Percentiles rank a stretch among this genome's conserved stretches.
Conservation (phyloP, 352 stramenopile species). For the Phytophthora cactorum region DNA sequence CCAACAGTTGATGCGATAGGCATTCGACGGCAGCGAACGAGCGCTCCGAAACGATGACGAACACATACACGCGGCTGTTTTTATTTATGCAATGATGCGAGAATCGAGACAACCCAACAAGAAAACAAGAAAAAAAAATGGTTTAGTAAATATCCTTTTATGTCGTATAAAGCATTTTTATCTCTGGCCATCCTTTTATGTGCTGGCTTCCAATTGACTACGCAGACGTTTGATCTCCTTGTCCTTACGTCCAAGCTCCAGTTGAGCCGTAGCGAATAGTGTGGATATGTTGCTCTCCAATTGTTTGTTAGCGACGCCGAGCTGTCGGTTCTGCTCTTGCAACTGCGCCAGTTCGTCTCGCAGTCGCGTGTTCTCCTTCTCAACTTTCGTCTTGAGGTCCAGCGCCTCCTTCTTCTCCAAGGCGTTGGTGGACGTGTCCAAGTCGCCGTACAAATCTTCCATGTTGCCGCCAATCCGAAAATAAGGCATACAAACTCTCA, state of each 20-base stretch:
- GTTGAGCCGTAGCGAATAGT: slow-evolving; percentile 76
- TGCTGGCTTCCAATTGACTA: slow-evolving; percentile 40
- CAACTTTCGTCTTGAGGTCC: slow-evolving; percentile 56
- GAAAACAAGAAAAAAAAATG: slow-evolving; percentile 26
- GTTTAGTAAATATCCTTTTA: slow-evolving; percentile 26
- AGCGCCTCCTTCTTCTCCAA: slow-evolving; percentile 70
- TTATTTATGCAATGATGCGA: slow-evolving; percentile 44
- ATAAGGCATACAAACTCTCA: slow-evolving; percentile 24
- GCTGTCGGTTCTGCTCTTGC: slow-evolving; percentile 63
- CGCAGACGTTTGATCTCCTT: slow-evolving; percentile 77
- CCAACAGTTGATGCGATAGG: slow-evolving; percentile 46
- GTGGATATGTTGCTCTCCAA: slow-evolving; percentile 79
- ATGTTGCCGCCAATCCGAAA: slow-evolving; percentile 16
- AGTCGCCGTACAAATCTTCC: slow-evolving; percentile 81
- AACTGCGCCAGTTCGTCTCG: slow-evolving; percentile 62
- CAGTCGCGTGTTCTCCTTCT: slow-evolving; percentile 62
- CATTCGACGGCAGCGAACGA: slow-evolving; percentile 48
- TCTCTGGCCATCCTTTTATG: not conserved
- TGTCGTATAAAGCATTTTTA: too few relatives aligned
- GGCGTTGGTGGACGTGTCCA: slow-evolving; percentile 79
- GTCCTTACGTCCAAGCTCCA: slow-evolving; percentile 81
- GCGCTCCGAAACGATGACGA: slow-evolving; percentile 42
- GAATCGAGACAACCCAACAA: slow-evolving; percentile 37
- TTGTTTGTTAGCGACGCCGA: slow-evolving; percentile 62
- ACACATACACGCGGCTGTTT: slow-evolving; percentile 43